These are phyloP conservation scores for Anacardium occidentale DNA, from an alignment of 345 rosid genomes.

Conservation along the genomic window DNA sequence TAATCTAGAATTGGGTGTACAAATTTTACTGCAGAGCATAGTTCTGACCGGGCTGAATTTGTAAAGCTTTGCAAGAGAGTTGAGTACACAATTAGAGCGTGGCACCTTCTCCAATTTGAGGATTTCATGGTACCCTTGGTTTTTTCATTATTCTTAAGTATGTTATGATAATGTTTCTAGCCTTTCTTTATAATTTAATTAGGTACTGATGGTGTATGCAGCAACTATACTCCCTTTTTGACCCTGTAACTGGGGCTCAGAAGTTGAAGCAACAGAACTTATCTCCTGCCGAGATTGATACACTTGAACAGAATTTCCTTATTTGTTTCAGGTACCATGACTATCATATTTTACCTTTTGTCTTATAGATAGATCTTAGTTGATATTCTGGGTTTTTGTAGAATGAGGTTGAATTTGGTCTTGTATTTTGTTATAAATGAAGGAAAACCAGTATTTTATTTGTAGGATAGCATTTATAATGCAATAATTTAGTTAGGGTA, in stretches of 20 bases:
- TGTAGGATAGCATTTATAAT: not conserved
- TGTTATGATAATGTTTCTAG: not conserved
- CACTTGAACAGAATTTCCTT: constrained; percentile 53
- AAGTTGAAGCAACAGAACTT: constrained; percentile 58
- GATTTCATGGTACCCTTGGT: constrained; percentile 55
- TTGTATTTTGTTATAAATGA: not conserved
- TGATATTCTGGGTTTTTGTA: not conserved
- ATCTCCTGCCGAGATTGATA: constrained; percentile 46
- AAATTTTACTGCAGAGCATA: constrained; percentile 49
- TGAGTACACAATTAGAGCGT: constrained; percentile 66
- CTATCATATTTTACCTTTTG: not conserved
- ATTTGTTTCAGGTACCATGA: constrained; percentile 42
- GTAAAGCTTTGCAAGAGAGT: constrained; percentile 57
- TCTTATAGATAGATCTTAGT: not conserved
- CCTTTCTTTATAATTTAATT: not conserved
- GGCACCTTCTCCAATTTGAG: constrained; percentile 72
- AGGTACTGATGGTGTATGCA: constrained; percentile 18
- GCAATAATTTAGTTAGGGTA: not conserved
- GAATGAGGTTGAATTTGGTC: not conserved
- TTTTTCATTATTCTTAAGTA: no score
- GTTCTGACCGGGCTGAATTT: constrained; percentile 68
- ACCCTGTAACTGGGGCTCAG: constrained; percentile 54
- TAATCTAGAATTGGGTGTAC: not conserved
- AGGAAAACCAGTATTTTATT: no score
- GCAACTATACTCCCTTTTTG: constrained; percentile 69